A percentile compares a stretch with the other conserved stretches of the same genome.
Conservation (phyloP, 73 alveolate genomes). For the Paramecium pentaurelia region DNA sequence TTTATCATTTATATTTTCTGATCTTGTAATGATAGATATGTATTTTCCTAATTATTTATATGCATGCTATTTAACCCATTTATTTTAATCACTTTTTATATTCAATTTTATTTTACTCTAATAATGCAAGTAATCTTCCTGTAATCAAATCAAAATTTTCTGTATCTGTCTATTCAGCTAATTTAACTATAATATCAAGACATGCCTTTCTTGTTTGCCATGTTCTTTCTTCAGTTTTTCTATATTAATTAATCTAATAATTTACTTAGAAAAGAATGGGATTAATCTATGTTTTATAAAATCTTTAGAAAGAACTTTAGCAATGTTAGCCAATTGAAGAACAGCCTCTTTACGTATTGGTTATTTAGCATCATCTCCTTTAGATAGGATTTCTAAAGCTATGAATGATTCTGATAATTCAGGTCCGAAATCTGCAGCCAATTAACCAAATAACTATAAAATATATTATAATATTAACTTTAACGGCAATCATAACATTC, state of each 20-base stretch:
- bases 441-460: constrained; percentile 41
- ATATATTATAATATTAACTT: not conserved
- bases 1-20: not conserved
- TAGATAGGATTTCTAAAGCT: constrained; percentile 14
- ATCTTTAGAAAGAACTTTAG: not conserved
- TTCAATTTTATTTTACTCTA: constrained; percentile 61
- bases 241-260: not conserved
- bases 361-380: constrained; percentile 37
- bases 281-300: constrained; percentile 16
- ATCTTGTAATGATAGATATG: not conserved
- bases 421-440: constrained; percentile 29
- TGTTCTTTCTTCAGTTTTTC: constrained; percentile 70
- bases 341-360: constrained; percentile 29
- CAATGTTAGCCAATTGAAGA: not conserved
- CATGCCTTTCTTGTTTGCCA: constrained; percentile 90
- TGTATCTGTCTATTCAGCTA: constrained; percentile 64
- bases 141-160: constrained; percentile 45
- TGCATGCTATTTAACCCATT: constrained; percentile 88
- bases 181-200: constrained; percentile 76
- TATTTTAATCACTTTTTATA: constrained; percentile 64
- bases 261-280: not conserved
- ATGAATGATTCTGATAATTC: constrained; percentile 17
- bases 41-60: constrained; percentile 72
- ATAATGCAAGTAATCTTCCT: constrained; percentile 58
- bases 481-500: constrained; percentile 2